Evolutionary conservation across 192 early-diverging fungal genomes (phyloP).

Genomic region (Gamsiella multidivaricata): DNA sequence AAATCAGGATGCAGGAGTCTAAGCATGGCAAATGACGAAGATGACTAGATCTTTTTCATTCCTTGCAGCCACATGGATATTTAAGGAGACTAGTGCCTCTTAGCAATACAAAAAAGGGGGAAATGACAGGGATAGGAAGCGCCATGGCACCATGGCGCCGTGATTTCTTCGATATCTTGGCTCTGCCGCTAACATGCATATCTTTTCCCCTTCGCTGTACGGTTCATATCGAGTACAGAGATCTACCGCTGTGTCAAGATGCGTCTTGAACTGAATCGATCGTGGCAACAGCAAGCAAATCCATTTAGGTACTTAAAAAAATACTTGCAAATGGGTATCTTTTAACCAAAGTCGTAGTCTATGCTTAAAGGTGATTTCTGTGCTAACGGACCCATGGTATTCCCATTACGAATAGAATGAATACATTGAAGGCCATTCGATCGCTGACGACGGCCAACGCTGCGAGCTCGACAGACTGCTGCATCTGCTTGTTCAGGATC

Average conservation of each 20-base stretch:
- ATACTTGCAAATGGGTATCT: neutral
- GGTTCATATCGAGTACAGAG: constrained; percentile 60
- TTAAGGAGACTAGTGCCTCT: too few relatives aligned
- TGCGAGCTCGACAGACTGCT: constrained; percentile 72
- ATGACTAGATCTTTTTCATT: too few relatives aligned
- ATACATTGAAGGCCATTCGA: constrained; percentile 59
- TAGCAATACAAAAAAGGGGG: too few relatives aligned
- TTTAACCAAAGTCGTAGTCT: neutral
- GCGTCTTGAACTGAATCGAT: constrained; percentile 78
- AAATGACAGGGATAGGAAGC: too few relatives aligned
- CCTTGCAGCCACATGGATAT: neutral
- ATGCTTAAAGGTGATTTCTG: neutral
- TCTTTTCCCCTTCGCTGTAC: neutral
- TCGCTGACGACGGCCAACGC: constrained; percentile 60
- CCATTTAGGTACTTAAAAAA: constrained; percentile 71
- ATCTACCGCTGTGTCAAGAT: constrained; percentile 95
- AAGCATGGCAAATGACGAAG: constrained; percentile 4
- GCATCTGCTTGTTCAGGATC: constrained; percentile 90
- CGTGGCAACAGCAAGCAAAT: constrained; percentile 72
- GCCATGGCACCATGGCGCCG: too few relatives aligned
- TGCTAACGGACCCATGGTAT: too few relatives aligned
- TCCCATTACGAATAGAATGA: constrained; percentile 45
- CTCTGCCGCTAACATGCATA: too few relatives aligned
- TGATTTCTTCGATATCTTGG: too few relatives aligned
- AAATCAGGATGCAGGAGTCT: constrained; percentile 6